phyloP scores from a whole-genome alignment of 257 asterid species.

The Plantago ovata region DNA sequence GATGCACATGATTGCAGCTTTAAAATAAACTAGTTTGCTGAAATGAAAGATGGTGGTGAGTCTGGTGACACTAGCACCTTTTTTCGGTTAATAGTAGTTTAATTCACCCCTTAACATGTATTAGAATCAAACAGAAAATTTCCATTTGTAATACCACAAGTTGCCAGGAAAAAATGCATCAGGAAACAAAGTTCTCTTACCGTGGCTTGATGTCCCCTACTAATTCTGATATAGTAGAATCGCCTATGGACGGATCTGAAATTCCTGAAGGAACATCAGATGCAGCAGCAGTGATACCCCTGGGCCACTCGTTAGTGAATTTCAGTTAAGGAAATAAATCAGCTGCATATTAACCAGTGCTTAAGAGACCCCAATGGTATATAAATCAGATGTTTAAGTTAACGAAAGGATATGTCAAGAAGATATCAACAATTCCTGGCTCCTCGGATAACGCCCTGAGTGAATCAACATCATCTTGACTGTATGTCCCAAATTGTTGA shows the following conservation, averaged over 20 bases:
- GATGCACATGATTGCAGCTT: no score
- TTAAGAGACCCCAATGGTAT: conserved; percentile 15
- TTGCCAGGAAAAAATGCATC: no score
- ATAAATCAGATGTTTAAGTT: conserved; percentile 13
- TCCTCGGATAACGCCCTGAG: conserved; percentile 90
- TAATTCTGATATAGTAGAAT: conserved; percentile 67
- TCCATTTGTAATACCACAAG: no score
- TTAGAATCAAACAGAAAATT: no score
- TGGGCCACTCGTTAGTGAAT: conserved; percentile 93
- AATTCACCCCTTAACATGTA: no score
- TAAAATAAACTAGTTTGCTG: no score
- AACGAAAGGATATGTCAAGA: conserved; percentile 85
- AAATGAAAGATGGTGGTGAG: no score
- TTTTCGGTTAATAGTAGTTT: no score
- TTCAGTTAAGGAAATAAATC: conserved; percentile 49
- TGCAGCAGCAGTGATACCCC: conserved; percentile 53
- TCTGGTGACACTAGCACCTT: no score
- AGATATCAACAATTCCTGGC: conserved; percentile 73
- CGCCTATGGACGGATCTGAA: conserved; percentile 43
- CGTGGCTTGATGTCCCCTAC: conserved; percentile 94
- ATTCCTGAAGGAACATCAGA: conserved; percentile 61
- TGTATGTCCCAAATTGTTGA: conserved; percentile 69
- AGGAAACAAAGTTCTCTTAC: conserved; percentile 32
- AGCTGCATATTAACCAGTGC: neutral
- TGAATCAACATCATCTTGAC: conserved; percentile 92